Base-by-base conservation (phyloP, 2,329 filamentous ascomycete genomes). In the Aspergillus alliaceus region DNA sequence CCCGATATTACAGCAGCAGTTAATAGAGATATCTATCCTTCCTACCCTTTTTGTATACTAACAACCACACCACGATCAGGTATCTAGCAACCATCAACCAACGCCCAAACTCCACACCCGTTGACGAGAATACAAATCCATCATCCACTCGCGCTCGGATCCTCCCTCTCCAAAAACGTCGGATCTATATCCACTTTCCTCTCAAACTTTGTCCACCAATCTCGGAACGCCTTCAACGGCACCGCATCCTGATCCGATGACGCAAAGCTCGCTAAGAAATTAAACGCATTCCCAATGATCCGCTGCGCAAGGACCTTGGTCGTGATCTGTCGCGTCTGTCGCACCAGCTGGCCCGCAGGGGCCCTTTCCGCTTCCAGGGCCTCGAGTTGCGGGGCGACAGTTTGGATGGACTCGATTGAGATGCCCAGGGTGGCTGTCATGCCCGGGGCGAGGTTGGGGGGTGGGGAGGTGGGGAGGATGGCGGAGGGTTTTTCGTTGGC, bases 201-300 rank as follows among this genome's bases (percentile, higher is more conserved):
- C 79, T 99, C 93, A 77, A 99, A 99, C 76, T 97, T 98, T 59
- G 82, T 84, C 95, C 96, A 99, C 95, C 96, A 99, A 57, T 96
- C 91, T 77, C 96, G 89, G 73, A 99, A 99, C 5, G 90, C 91
- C 77, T 90, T 95, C 62, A 99, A 77, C n/a, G 95, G 93, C 24
- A 99, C 40, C 22, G 15, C 90, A 12, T 96, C 89, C 72, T 98
- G 69, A 64, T 76, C 80, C 56, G 83, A 82, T 35, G 86, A 85
- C 58, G 89, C 90, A 79, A 96, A 98, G 67, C 91, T 90, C 3
- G 93, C 87, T 56, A 99, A 80, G 73, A 96, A 98, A 76, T 99
- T 97, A 75, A 98, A 99, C 14, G 93, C 95, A 74, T 97, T 96
- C 67, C 91, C 89, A 67, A 99, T 98, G 66, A 99, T 97, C 62